Percentiles rank a stretch among this genome's conserved stretches.
Evolutionary conservation across 73 alveolate genomes (phyloP).

Genomic region (Stentor roeselii): DNA sequence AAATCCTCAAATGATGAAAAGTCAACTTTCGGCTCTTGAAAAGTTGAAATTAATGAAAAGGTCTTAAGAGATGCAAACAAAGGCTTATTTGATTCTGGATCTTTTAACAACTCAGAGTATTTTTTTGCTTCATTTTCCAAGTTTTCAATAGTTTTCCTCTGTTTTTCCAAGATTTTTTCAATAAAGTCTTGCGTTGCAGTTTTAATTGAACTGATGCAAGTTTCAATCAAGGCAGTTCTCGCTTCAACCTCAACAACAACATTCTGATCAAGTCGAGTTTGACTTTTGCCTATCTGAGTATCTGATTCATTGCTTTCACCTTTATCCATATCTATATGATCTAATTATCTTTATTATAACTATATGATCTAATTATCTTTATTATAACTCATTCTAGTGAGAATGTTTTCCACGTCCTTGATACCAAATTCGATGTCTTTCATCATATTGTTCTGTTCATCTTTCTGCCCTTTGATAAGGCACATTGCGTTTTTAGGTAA

Average conservation of each 20-base stretch:
- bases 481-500: constrained; percentile 34
- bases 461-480: not conserved
- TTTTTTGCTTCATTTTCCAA: not conserved
- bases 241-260: too few species aligned
- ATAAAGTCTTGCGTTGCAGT: not conserved
- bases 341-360: too few species aligned
- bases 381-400: too few species aligned
- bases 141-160: not conserved
- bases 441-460: not conserved
- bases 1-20: not conserved
- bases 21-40: not conserved
- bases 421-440: not conserved
- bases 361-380: too few species aligned
- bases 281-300: too few species aligned
- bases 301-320: too few species aligned
- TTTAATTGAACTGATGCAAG: too few species aligned
- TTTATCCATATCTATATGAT: too few species aligned
- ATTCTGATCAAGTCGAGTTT: too few species aligned
- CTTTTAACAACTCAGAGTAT: not conserved
- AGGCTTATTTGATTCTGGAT: not conserved
- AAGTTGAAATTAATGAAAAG: not conserved
- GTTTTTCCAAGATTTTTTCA: not conserved
- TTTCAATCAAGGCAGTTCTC: too few species aligned
- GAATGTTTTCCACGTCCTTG: not conserved
- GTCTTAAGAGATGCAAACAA: too few species aligned